A percentile compares a stretch with the other conserved stretches of the same genome.
These are phyloP conservation scores for Papiliotrema laurentii DNA, from an alignment of 1,284 basidiomycete genomes.

Conservation along the genomic window DNA sequence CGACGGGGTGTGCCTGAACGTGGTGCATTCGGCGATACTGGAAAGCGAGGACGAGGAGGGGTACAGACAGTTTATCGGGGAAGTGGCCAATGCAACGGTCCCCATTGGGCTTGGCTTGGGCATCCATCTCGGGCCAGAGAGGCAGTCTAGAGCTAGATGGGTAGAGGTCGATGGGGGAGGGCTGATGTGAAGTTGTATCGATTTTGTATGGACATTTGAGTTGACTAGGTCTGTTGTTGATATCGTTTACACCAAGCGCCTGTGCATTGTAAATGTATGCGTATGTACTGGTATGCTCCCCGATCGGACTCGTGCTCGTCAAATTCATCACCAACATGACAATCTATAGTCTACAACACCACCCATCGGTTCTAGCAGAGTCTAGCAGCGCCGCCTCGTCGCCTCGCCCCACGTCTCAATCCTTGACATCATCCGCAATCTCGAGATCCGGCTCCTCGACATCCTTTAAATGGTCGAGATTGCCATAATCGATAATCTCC, in stretches of 20 bases:
- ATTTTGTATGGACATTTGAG: no score
- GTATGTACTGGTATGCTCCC: no score
- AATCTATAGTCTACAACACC: no score
- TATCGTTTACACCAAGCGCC: no score
- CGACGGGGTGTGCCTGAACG: slow-evolving; percentile 13
- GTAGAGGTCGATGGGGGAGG: slow-evolving; percentile 3
- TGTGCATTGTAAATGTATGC: no score
- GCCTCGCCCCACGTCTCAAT: no score
- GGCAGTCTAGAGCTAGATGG: background rate
- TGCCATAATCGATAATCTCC: background rate
- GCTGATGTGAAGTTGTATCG: background rate
- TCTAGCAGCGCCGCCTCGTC: no score
- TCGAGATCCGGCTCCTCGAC: background rate
- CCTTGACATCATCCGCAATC: background rate
- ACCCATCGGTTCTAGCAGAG: no score
- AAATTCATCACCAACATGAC: no score
- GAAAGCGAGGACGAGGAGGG: slow-evolving; percentile 42
- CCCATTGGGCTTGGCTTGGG: background rate
- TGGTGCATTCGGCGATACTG: slow-evolving; percentile 38
- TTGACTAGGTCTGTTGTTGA: no score
- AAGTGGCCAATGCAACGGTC: slow-evolving; percentile 22
- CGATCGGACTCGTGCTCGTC: no score
- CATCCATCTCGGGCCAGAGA: background rate
- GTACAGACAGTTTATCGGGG: slow-evolving; percentile 39
- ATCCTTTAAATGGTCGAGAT: background rate